These are phyloP conservation scores for Phyllosticta citrichinensis DNA, from an alignment of 2,329 filamentous ascomycete species.

Conservation along the genomic window DNA sequence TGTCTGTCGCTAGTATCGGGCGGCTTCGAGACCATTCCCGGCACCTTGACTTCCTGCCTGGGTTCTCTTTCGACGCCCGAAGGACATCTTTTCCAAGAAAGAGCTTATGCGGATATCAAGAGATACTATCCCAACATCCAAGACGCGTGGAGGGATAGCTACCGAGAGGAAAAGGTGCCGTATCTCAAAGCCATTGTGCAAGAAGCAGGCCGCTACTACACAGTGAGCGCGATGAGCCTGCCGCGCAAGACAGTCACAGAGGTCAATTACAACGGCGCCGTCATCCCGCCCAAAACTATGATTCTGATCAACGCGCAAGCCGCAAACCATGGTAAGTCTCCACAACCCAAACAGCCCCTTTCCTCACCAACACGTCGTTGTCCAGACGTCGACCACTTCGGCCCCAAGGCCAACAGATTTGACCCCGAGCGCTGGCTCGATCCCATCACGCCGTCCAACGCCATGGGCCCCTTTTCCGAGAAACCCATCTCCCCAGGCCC, in stretches of 20 bases:
- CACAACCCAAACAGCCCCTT: background rate
- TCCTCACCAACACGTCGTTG: background rate
- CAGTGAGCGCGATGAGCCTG: conserved; percentile 43
- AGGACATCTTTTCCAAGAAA: conserved; percentile 43
- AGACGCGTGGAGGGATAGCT: conserved; percentile 38
- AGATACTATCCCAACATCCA: conserved; percentile 36
- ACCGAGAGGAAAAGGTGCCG: conserved; percentile 38
- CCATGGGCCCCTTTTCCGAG: conserved; percentile 22
- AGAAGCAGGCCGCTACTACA: conserved; percentile 45
- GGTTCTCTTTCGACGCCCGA: conserved; percentile 39
- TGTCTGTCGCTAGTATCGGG: conserved; percentile 44
- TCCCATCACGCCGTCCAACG: conserved; percentile 14
- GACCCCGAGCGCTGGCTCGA: conserved; percentile 42
- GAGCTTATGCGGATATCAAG: conserved; percentile 43
- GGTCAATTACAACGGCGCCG: conserved; percentile 42
- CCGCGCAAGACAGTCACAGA: conserved; percentile 42
- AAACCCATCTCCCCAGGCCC: conserved; percentile 14
- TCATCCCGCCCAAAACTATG: conserved; percentile 44
- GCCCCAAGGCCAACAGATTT: conserved; percentile 35
- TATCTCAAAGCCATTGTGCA: conserved; percentile 42
- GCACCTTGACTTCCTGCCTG: conserved; percentile 42
- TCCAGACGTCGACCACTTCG: conserved; percentile 41
- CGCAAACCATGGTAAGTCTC: conserved; percentile 39
- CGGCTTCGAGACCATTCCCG: conserved; percentile 46
- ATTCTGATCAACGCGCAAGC: conserved; percentile 47